A percentile compares a stretch with the other conserved stretches of the same genome.
Evolutionary conservation across 768 basidiomycete genomes (phyloP).

Genomic region (Sporobolomyces roseus): DNA sequence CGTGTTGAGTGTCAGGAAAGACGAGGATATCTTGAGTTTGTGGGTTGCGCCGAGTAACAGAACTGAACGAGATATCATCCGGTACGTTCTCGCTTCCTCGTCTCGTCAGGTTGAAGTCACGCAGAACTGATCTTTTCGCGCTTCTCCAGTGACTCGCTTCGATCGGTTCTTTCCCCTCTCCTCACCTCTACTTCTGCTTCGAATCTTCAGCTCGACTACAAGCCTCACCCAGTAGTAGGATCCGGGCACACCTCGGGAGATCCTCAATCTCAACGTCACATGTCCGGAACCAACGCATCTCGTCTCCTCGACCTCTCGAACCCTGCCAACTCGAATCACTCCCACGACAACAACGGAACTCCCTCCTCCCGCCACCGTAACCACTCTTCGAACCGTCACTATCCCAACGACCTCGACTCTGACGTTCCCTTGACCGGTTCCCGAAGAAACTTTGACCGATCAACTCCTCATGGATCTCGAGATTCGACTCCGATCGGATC

Average conservation of each 20-base stretch:
- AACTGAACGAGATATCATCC: conserved; percentile 68
- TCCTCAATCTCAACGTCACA: conserved; percentile 15
- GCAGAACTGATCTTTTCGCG: too few relatives aligned
- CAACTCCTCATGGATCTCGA: conserved; percentile 8
- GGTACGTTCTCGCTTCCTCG: conserved; percentile 56
- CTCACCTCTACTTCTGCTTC: conserved; percentile 20
- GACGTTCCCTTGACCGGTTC: conserved; percentile 7
- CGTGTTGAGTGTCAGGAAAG: conserved; percentile 86
- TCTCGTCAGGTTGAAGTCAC: too few relatives aligned
- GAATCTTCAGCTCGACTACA: conserved; percentile 40
- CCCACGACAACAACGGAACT: conserved; percentile 9
- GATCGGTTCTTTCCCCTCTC: conserved; percentile 27
- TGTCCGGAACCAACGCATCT: conserved; percentile 14
- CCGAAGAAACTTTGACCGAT: conserved; percentile 7
- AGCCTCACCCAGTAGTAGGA: conserved; percentile 38
- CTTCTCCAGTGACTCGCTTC: conserved; percentile 31
- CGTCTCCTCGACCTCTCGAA: conserved; percentile 15
- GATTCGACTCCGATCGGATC: conserved; percentile 9
- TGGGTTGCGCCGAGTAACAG: conserved; percentile 87
- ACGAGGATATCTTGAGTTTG: conserved; percentile 86
- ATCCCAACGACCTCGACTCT: conserved; percentile 5
- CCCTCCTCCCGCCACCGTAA: not conserved
- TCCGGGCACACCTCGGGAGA: conserved; percentile 3
- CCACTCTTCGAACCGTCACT: conserved; percentile 3
- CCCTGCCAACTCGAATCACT: conserved; percentile 1